Evolutionary conservation across 305 asterid species (phyloP), one percentile per base, ranked within the genome.

Genomic region (Fraxinus velutina): DNA sequence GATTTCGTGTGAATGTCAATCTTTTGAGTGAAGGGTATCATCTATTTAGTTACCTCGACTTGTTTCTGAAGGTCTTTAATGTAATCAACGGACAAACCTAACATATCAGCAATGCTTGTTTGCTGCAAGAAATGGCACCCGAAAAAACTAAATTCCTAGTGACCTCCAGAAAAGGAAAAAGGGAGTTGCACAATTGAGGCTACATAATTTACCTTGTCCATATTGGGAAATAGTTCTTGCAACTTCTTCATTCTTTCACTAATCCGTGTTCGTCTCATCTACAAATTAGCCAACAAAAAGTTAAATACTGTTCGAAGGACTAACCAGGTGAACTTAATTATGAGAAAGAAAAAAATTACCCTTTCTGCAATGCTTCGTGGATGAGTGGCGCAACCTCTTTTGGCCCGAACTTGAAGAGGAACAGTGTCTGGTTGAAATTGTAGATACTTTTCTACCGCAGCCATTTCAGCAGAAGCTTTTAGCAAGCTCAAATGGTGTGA

Each of bases 281-380:
- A 86, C 71, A 85, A 78, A 76, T 79, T 44, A 57, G 39, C 42
- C n/a, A 73, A 17, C 32, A 55, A 57, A 75, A 2, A 29, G 15
- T 68, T 66, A 55, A 24, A 57, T 34, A 15, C 17, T 5, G 1
- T 34, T n/a, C 27, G 5, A 81, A 70, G 2, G 50, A 33, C 64
- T 12, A 15, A 9, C 32, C 42, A 62, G 10, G 52, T 17, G 70
- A 9, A 73, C 60, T 2, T n/a, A 6, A 19, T 60, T 1, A 64
- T 10, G 6, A 6, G 0, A 36, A 55, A 12, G 42, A 72, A 34
- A 37, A 37, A 73, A 80, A 44, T 76, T 92, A 94, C 97, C 95
- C 98, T 91, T 85, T 94, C 98, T 0, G 98, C 98, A 79, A 94
- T 92, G 84, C 98, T 94, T 83, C 97, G 86, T 0, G 98, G 98